A percentile compares a stretch with the other conserved stretches of the same genome.
phyloP scores from a whole-genome alignment of 1,284 basidiomycete species.

The Pseudozyma tsukubaensis region DNA sequence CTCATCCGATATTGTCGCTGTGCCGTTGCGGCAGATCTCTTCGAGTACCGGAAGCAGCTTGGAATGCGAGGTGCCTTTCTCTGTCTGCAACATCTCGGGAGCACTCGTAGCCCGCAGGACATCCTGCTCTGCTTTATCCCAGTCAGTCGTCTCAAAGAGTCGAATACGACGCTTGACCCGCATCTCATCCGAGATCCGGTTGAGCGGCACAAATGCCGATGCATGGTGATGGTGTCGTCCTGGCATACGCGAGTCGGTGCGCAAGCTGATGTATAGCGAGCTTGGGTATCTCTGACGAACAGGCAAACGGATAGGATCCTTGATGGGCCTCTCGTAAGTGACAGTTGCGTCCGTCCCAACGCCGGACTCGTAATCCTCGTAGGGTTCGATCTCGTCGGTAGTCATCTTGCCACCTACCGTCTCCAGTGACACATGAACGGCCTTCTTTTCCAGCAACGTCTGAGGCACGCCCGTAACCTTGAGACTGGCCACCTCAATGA shows the following conservation, averaged over 20 bases:
- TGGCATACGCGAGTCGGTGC: constrained; percentile 54
- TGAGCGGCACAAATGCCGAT: constrained; percentile 51
- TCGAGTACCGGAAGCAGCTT: constrained; percentile 50
- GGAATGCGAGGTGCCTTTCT: constrained; percentile 6
- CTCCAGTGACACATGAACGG: constrained; percentile 48
- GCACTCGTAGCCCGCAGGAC: constrained; percentile 46
- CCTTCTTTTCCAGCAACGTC: constrained; percentile 47
- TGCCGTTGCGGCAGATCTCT: constrained; percentile 39
- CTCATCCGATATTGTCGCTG: constrained; percentile 28
- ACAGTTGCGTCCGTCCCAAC: constrained; percentile 37
- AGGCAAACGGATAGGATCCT: constrained; percentile 39
- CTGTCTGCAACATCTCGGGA: constrained; percentile 30
- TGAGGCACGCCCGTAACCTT: constrained; percentile 41
- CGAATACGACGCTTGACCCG: constrained; percentile 36
- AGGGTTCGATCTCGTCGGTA: constrained; percentile 39
- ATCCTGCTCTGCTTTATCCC: constrained; percentile 55
- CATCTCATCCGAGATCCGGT: constrained; percentile 51
- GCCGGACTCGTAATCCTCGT: constrained; percentile 41
- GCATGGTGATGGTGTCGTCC: constrained; percentile 53
- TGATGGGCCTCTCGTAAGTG: constrained; percentile 48
- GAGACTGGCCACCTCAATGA: constrained; percentile 51
- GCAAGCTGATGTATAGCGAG: constrained; percentile 50
- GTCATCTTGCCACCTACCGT: constrained; percentile 53
- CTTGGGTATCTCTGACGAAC: constrained; percentile 51
- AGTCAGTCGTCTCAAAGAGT: constrained; percentile 48